Evolutionary conservation across 306 rosid species (phyloP), one percentile per base, ranked within the genome.

Genomic region (Oemleria cerasiformis): DNA sequence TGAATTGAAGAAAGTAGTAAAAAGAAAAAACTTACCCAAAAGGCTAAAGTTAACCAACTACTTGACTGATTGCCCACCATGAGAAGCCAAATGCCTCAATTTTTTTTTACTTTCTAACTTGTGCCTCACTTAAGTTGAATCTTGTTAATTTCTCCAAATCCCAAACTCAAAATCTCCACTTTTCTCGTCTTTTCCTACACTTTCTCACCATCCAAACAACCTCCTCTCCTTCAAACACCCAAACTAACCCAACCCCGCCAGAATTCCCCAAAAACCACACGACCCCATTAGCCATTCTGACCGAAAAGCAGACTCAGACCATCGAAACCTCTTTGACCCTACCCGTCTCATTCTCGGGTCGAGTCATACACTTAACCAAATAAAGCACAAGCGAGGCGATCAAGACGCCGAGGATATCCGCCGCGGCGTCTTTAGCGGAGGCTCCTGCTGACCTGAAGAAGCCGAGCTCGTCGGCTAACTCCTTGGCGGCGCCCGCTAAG

Each of bases 401-500:
- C 20, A 83, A 4, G 38, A 86, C 97, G 20, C 98, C 98, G 3
- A 86, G 13, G 4, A 84, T 10, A 74, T 93, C 90, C 25, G 98
- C 73, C 13, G 84, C 34, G n/a, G 87, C 91, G 55, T 92, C 97
- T 54, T 63, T 85, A 45, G 76, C 38, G 34, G 96, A 92, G 53
- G 97, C 96, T 5, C 93, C 96, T 14, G 91, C 79, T 16, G 97
- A 89, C 16, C 48, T 81, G 77, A 92, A 92, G 82, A 65, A 86
- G 5, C 92, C 90, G 9, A 92, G 86, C 57, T 89, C 87, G 73
- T 92, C 96, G 68, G 93, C 97, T 63, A 78, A 79, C 72, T 92
- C 97, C 81, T 92, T 92, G 68, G 85, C 91, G 63, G 88, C 97
- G 63, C 96, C 96, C 83, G 83, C 84, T 8, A 79, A 72, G 72